Evolutionary conservation across 2,329 filamentous ascomycete species (phyloP), one percentile per base, ranked within the genome.

Genomic region (Penicillium vulpinum): DNA sequence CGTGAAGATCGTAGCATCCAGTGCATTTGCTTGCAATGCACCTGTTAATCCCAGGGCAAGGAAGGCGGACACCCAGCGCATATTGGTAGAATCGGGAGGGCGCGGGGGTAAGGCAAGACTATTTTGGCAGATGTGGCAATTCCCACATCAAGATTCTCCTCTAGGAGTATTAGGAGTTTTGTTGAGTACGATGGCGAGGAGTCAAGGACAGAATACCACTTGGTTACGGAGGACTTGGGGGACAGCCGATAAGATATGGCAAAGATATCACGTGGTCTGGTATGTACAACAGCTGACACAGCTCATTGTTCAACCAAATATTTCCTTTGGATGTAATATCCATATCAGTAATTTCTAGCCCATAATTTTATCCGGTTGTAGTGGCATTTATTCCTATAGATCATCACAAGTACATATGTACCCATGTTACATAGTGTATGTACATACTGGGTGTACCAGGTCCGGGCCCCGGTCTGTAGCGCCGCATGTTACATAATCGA

Each of bases 1-100:
- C 24, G 69, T 70, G 49, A 74, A 68, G 51, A 76, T 69, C 10
- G 67, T 71, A 35, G 67, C 67, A 51, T 74, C 70, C 33, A 69
- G 58, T 13, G 71, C 70, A 39, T 59, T 64, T 48, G 67, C 65
- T 49, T 64, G 65, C 48, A 68, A 56, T 54, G 64, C 62, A 47
- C 64, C 56, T 53, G 63, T 62, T 35, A 67, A 57, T 57, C 62
- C 63, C 41, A 70, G 54, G 59, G 64, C 62, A 44, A 74, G 46
- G 51, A 74, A 62, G 58, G 62, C 62, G 26, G 66, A 63, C 44
- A 67, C 52, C 50, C 59, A 59, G 45, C 57, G 65, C 72, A 75
- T 75, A 22, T 41, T 57, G 63, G 24, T 38, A 15, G 46, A 39
- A 47, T 55, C 39, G 21, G 59, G 41, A 36, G 24, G 33, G 15